Conservation (phyloP, 2,329 filamentous ascomycete species). For the Fusarium neocosmosporiellum region DNA sequence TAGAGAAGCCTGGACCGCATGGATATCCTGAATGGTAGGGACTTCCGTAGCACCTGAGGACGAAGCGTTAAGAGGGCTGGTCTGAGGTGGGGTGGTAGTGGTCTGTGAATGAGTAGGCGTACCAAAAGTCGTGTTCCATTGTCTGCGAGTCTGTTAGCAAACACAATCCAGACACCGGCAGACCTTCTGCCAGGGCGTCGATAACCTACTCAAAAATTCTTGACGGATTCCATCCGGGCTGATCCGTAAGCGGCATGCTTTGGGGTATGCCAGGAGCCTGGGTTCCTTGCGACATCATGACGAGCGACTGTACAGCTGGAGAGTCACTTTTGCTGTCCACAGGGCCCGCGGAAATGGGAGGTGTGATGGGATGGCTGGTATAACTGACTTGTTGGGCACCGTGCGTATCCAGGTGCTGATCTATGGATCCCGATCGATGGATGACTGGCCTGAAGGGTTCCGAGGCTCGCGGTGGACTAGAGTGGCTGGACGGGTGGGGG, state of each 20-base stretch:
- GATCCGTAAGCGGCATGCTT: constrained; percentile 71
- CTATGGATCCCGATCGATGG: constrained; percentile 61
- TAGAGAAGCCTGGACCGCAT: constrained; percentile 58
- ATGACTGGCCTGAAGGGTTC: constrained; percentile 61
- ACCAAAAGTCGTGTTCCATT: constrained; percentile 96
- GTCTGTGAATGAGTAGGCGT: constrained; percentile 61
- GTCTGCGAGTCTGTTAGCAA: constrained; percentile 62
- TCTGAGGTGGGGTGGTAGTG: constrained; percentile 53
- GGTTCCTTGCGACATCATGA: constrained; percentile 74
- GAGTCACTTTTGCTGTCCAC: constrained; percentile 83
- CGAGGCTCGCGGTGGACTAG: constrained; percentile 70
- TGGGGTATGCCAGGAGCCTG: constrained; percentile 64
- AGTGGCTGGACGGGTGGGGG: constrained; percentile 71
- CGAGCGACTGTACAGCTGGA: constrained; percentile 76
- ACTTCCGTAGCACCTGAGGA: constrained; percentile 66
- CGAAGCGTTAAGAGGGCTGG: constrained; percentile 64
- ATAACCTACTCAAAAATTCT: constrained; percentile 89
- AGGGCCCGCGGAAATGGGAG: constrained; percentile 79
- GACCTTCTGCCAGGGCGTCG: too few species aligned
- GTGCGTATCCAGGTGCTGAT: constrained; percentile 65
- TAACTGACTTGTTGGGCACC: constrained; percentile 73
- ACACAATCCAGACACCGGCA: background rate
- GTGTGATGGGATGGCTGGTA: constrained; percentile 78
- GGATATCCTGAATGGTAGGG: constrained; percentile 64
- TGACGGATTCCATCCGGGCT: constrained; percentile 83